Percentiles rank a stretch among this genome's conserved stretches.
phyloP scores from a whole-genome alignment of 805 yeast genomes.

The Limtongia smithiae region DNA sequence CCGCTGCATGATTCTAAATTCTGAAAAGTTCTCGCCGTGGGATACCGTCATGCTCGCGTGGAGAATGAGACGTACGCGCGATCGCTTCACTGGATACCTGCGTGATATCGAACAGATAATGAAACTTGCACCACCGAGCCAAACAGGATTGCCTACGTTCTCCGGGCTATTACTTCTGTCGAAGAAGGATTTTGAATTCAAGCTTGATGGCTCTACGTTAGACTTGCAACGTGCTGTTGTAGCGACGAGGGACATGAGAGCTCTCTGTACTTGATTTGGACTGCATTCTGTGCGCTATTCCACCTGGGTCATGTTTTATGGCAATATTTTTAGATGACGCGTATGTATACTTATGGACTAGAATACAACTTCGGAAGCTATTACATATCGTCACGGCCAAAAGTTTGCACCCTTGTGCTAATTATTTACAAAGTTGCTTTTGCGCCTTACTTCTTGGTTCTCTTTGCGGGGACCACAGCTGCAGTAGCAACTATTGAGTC shows the following conservation, averaged over 20 bases:
- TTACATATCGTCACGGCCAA: too few species aligned
- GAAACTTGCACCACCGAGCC: background rate
- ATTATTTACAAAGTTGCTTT: too few species aligned
- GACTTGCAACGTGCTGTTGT: slow-evolving; percentile 18
- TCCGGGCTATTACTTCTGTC: slow-evolving; percentile 7
- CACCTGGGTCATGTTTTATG: too few species aligned
- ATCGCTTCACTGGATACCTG: background rate
- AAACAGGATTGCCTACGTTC: background rate
- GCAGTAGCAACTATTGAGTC: background rate
- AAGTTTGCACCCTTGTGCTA: too few species aligned
- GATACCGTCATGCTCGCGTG: slow-evolving; percentile 17
- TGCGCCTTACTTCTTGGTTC: too few species aligned
- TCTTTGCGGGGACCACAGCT: too few species aligned
- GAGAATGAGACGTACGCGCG: slow-evolving; percentile 9
- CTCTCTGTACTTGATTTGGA: background rate
- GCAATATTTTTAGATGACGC: too few species aligned
- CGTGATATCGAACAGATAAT: slow-evolving; percentile 7
- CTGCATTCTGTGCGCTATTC: too few species aligned
- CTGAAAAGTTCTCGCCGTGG: slow-evolving; percentile 10
- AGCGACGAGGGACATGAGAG: slow-evolving; percentile 7
- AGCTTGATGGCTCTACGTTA: slow-evolving; percentile 11
- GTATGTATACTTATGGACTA: too few species aligned
- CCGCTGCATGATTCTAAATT: slow-evolving; percentile 14
- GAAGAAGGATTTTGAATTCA: slow-evolving; percentile 1
- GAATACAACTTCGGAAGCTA: too few species aligned